Percentiles rank a stretch among this genome's conserved stretches.
Evolutionary conservation across 306 rosid genomes (phyloP).

Genomic region (Gastrolobium bilobum): DNA sequence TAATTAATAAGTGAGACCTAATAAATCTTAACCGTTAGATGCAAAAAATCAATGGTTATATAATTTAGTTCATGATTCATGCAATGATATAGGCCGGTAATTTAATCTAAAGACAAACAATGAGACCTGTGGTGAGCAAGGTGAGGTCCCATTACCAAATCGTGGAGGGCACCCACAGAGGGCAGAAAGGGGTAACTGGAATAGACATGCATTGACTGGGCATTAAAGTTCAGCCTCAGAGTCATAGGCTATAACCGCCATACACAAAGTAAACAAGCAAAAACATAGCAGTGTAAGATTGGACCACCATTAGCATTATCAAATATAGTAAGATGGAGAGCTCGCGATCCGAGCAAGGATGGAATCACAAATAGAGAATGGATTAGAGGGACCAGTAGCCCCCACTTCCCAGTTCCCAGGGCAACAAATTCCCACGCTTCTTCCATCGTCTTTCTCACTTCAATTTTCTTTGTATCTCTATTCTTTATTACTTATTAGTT

Average conservation of each 20-base stretch:
- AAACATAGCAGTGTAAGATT: neutral
- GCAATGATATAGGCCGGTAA: no score
- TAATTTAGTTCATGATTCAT: no score
- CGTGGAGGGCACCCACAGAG: neutral
- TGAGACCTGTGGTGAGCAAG: no score
- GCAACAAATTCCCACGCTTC: neutral
- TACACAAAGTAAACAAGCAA: slow-evolving; percentile 16
- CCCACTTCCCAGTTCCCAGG: neutral
- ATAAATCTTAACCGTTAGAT: no score
- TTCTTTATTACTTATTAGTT: neutral
- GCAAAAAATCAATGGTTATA: no score
- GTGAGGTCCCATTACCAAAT: neutral
- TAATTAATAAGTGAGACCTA: no score
- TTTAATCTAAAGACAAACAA: no score
- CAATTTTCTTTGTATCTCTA: neutral
- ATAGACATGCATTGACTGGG: neutral
- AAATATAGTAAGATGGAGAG: neutral
- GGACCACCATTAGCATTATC: neutral
- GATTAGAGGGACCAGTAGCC: neutral
- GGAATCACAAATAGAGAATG: neutral
- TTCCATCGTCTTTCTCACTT: neutral
- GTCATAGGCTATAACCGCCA: neutral
- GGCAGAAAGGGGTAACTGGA: neutral
- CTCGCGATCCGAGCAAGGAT: slow-evolving; percentile 29
- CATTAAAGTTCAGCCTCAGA: neutral